Conservation (phyloP, 1,284 basidiomycete genomes). For the Crucibulum parvulum region DNA sequence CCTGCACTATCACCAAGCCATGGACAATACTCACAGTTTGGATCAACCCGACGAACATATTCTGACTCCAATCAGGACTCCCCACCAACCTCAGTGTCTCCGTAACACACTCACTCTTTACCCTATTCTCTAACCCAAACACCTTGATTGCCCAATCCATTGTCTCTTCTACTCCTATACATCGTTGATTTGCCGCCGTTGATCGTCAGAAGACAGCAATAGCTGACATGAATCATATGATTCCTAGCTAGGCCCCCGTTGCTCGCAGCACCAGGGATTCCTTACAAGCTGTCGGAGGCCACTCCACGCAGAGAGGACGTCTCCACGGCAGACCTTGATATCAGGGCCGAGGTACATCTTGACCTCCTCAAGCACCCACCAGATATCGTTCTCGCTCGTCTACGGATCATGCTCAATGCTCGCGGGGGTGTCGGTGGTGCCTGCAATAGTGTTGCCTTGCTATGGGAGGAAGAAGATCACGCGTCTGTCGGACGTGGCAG, state of each 20-base stretch:
- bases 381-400: conserved; percentile 92
- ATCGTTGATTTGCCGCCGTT: conserved; percentile 99
- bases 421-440: conserved; percentile 92
- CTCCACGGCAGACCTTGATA: no score
- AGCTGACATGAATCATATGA: conserved; percentile 60
- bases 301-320: no score
- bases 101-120: conserved; percentile 78
- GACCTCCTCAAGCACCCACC: no score
- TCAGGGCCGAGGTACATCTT: no score
- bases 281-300: no score
- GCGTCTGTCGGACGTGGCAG: conserved; percentile 93
- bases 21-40: conserved; percentile 68
- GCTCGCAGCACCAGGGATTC: no score
- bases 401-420: conserved; percentile 81
- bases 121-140: conserved; percentile 69
- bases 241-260: no score
- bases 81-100: conserved; percentile 87
- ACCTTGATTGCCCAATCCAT: conserved; percentile 89
- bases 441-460: conserved; percentile 98
- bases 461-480: conserved; percentile 99
- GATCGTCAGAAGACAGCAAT: conserved; percentile 89
- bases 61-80: conserved; percentile 93
- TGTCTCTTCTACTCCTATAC: conserved; percentile 93
- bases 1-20: conserved; percentile 2
- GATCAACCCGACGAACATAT: conserved; percentile 97